Evolutionary conservation across 2,329 filamentous ascomycete species (phyloP).

Genomic region (Aureobasidium lini): DNA sequence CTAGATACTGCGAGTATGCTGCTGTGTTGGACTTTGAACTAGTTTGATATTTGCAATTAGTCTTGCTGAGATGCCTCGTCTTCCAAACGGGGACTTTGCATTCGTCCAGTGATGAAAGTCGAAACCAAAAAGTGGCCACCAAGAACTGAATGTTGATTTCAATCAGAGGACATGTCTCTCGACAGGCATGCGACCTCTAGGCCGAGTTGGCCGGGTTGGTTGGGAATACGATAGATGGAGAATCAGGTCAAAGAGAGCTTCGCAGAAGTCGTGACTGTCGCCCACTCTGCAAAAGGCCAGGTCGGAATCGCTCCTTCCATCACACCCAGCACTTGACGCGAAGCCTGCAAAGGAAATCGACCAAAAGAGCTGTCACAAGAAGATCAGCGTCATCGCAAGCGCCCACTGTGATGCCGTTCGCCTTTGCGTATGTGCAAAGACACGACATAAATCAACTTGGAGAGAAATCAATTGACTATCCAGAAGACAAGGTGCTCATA

Average conservation of each 20-base stretch:
- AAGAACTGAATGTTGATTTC: slow-evolving; percentile 3
- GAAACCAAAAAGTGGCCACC: slow-evolving; percentile 4
- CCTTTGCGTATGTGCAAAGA: background rate
- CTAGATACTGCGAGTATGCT: background rate
- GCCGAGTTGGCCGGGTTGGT: slow-evolving; percentile 3
- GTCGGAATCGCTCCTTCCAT: slow-evolving; percentile 1
- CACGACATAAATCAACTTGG: background rate
- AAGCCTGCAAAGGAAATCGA: slow-evolving; percentile 4
- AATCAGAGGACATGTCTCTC: slow-evolving; percentile 8
- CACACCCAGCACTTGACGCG: background rate
- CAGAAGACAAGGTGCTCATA: background rate
- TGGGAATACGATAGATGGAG: slow-evolving; percentile 9
- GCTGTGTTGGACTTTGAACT: slow-evolving; percentile 6
- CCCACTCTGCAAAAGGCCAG: background rate
- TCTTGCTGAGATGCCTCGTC: background rate
- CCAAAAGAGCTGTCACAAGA: background rate
- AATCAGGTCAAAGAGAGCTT: background rate
- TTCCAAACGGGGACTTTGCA: background rate
- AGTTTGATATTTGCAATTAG: background rate
- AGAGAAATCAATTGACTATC: background rate
- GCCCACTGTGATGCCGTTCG: background rate
- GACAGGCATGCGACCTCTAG: slow-evolving; percentile 2
- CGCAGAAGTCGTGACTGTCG: background rate
- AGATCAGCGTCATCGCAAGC: background rate
- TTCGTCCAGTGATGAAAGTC: background rate